Conservation (phyloP, 1,284 basidiomycete genomes). For the Boletus mariae region DNA sequence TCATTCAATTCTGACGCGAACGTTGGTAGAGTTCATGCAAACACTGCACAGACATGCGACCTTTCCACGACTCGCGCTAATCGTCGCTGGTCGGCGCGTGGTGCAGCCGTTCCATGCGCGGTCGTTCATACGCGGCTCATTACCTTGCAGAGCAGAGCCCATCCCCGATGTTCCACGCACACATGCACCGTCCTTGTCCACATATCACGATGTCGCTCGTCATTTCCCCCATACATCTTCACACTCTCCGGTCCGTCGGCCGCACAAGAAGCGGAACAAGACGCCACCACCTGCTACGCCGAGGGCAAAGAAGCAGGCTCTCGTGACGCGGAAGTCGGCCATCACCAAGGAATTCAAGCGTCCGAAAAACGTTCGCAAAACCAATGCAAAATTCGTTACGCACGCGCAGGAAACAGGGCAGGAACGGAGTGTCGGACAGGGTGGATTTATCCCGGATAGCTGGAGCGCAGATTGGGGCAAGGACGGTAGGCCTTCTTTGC, state of each 20-base stretch:
- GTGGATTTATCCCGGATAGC: slow-evolving; percentile 9
- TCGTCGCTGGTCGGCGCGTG: slow-evolving; percentile 19
- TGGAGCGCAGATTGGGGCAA: slow-evolving; percentile 25
- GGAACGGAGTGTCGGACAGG: not conserved
- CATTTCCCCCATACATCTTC: not conserved
- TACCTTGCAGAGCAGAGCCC: not conserved
- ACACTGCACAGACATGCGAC: slow-evolving; percentile 2
- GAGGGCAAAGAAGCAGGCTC: slow-evolving; percentile 1
- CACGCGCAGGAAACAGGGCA: not conserved
- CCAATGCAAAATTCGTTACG: not conserved
- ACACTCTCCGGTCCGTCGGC: not conserved
- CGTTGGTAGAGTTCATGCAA: slow-evolving; percentile 5
- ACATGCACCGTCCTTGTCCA: not conserved
- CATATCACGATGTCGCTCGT: not conserved
- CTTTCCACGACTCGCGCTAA: slow-evolving; percentile 5
- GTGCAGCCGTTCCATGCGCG: slow-evolving; percentile 10
- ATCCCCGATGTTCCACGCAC: not conserved
- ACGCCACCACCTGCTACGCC: not conserved
- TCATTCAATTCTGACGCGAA: not conserved
- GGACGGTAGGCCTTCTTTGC: not conserved
- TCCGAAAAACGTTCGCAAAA: slow-evolving; percentile 7
- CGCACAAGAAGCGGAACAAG: slow-evolving; percentile 6
- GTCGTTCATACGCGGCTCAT: slow-evolving; percentile 7
- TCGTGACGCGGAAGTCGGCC: slow-evolving; percentile 1
- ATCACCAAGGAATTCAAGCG: not conserved